These are phyloP conservation scores for Diaporthe eres DNA, from an alignment of 2,329 filamentous ascomycete genomes.

Conservation along the genomic window DNA sequence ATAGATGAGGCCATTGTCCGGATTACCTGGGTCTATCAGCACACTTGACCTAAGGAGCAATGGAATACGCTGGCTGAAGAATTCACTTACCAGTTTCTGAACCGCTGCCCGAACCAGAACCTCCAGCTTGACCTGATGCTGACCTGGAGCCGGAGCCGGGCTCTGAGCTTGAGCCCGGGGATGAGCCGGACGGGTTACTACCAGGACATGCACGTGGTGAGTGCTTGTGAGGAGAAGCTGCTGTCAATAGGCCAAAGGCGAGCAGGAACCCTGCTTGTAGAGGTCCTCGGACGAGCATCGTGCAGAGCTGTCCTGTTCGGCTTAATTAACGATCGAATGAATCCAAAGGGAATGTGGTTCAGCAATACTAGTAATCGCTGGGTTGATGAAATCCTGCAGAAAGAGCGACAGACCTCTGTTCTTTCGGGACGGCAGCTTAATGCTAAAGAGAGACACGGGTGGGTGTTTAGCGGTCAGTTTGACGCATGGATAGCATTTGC, in stretches of 20 bases:
- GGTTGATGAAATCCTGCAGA: neutral
- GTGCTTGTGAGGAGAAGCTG: conserved; percentile 12
- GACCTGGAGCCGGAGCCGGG: neutral
- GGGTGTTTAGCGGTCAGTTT: too few relatives aligned
- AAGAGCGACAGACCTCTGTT: neutral
- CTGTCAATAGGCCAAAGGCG: neutral
- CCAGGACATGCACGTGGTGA: neutral
- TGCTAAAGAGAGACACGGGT: neutral
- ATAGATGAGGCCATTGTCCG: neutral
- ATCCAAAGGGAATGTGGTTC: neutral
- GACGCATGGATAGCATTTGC: neutral
- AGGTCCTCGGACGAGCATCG: neutral
- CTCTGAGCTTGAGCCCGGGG: neutral
- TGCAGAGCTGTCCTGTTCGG: too few relatives aligned
- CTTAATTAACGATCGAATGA: neutral
- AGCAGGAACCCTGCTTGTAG: conserved; percentile 1
- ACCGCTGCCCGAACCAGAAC: neutral
- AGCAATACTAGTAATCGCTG: neutral
- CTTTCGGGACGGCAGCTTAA: neutral
- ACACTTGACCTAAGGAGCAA: neutral
- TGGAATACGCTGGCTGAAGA: neutral
- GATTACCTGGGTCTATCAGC: neutral
- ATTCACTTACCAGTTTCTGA: neutral
- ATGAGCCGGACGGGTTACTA: neutral
- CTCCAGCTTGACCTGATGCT: neutral